phyloP scores from a whole-genome alignment of 2,329 filamentous ascomycete species.

The Ascochyta viciae-villosae region DNA sequence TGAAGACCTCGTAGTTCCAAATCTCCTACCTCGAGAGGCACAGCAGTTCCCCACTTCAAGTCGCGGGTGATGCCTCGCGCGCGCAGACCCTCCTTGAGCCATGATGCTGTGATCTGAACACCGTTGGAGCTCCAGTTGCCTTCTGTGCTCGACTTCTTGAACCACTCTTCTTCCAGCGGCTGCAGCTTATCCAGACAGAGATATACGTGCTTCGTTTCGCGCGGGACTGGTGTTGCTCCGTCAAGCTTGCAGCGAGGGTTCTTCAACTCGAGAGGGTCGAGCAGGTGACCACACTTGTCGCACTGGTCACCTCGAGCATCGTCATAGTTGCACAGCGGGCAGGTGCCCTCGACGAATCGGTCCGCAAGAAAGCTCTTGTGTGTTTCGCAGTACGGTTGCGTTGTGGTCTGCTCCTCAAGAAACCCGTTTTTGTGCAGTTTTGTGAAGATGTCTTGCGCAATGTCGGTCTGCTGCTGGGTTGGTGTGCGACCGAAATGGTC shows the following conservation, averaged over 20 bases:
- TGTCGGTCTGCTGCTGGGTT: slow-evolving; percentile 86
- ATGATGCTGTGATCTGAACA: slow-evolving; percentile 77
- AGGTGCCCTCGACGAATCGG: slow-evolving; percentile 82
- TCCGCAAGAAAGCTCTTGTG: slow-evolving; percentile 59
- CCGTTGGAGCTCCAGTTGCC: slow-evolving; percentile 80
- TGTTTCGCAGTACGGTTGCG: slow-evolving; percentile 85
- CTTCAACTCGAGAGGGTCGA: slow-evolving; percentile 58
- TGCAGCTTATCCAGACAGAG: slow-evolving; percentile 86
- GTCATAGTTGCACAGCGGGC: slow-evolving; percentile 69
- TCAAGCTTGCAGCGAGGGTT: slow-evolving; percentile 88
- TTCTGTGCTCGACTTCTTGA: slow-evolving; percentile 73
- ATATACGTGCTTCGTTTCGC: slow-evolving; percentile 89
- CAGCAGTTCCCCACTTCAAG: slow-evolving; percentile 82
- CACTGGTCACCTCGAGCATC: slow-evolving; percentile 63
- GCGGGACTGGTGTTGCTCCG: slow-evolving; percentile 77
- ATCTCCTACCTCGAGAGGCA: slow-evolving; percentile 55
- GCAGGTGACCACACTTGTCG: slow-evolving; percentile 57
- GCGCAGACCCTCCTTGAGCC: slow-evolving; percentile 84
- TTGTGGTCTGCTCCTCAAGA: slow-evolving; percentile 84
- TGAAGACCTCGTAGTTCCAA: neutral
- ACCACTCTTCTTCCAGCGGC: slow-evolving; percentile 78
- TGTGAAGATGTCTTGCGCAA: slow-evolving; percentile 88
- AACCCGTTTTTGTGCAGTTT: slow-evolving; percentile 89
- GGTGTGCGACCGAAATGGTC: slow-evolving; percentile 95
- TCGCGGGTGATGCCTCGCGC: slow-evolving; percentile 90